These are phyloP conservation scores for Lyophyllum decastes DNA, from an alignment of 768 basidiomycete species.

Conservation along the genomic window DNA sequence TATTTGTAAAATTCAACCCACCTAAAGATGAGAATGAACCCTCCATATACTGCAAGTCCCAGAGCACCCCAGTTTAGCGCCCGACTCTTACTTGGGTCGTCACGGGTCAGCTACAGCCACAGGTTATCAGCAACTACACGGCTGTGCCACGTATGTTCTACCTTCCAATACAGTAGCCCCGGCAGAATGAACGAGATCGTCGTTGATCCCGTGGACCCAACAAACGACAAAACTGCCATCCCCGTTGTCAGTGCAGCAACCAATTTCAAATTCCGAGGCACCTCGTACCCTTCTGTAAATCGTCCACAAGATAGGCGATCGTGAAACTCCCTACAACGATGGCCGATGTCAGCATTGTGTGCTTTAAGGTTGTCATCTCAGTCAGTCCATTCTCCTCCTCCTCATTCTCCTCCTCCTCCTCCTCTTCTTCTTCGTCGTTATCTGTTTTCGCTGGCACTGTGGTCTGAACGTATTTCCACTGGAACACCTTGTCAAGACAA, in stretches of 20 bases:
- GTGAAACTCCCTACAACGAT: slow-evolving; percentile 68
- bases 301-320: slow-evolving; percentile 77
- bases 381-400: slow-evolving; percentile 55
- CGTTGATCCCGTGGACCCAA: slow-evolving; percentile 95
- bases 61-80: slow-evolving; percentile 60
- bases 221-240: slow-evolving; percentile 83
- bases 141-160: slow-evolving; percentile 26
- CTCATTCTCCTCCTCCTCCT: slow-evolving; percentile 45
- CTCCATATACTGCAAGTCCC: slow-evolving; percentile 73
- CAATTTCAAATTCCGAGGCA: not conserved
- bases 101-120: slow-evolving; percentile 59
- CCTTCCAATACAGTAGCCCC: slow-evolving; percentile 93
- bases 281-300: slow-evolving; percentile 71
- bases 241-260: slow-evolving; percentile 1
- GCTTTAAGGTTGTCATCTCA: slow-evolving; percentile 72
- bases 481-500: slow-evolving; percentile 89
- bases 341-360: slow-evolving; percentile 64
- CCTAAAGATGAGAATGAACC: slow-evolving; percentile 86
- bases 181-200: slow-evolving; percentile 97
- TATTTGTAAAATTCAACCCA: slow-evolving; percentile 37
- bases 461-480: slow-evolving; percentile 33
- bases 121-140: slow-evolving; percentile 1
- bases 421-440: slow-evolving; percentile 44
- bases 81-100: slow-evolving; percentile 55
- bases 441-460: slow-evolving; percentile 24